Conservation (phyloP, 441 rosid genomes). For the Croton setiger region DNA sequence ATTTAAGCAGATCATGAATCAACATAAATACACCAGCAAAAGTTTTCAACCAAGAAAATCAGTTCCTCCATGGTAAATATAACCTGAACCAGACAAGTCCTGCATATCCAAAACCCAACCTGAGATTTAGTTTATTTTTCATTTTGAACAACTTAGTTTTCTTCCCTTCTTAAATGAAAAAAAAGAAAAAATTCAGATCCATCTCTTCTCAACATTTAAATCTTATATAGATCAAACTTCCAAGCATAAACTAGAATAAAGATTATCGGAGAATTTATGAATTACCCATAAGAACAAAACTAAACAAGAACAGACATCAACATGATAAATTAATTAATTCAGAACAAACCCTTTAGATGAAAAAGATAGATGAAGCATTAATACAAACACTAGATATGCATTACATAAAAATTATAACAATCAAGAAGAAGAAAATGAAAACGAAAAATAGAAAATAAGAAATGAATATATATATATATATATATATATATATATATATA, state of each 20-base stretch:
- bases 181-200: conserved; percentile 4
- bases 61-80: conserved; percentile 15
- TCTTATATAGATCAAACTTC: background rate
- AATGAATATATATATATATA: too few species aligned
- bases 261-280: background rate
- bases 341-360: background rate
- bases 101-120: conserved; percentile 19
- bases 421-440: background rate
- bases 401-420: background rate
- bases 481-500: too few species aligned
- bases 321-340: background rate
- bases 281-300: background rate
- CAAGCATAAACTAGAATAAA: background rate
- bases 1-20: conserved; percentile 7
- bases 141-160: background rate
- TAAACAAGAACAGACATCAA: background rate
- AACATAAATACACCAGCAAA: conserved; percentile 1
- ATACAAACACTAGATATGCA: background rate
- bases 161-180: background rate
- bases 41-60: conserved; percentile 15
- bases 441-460: too few species aligned
- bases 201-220: background rate
- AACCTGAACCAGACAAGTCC: conserved; percentile 13
- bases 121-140: conserved; percentile 4
- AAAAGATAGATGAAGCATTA: background rate